A percentile compares a stretch with the other conserved stretches of the same genome.
phyloP scores from a whole-genome alignment of 164 flowering plant species.

The Platanus orientalis region DNA sequence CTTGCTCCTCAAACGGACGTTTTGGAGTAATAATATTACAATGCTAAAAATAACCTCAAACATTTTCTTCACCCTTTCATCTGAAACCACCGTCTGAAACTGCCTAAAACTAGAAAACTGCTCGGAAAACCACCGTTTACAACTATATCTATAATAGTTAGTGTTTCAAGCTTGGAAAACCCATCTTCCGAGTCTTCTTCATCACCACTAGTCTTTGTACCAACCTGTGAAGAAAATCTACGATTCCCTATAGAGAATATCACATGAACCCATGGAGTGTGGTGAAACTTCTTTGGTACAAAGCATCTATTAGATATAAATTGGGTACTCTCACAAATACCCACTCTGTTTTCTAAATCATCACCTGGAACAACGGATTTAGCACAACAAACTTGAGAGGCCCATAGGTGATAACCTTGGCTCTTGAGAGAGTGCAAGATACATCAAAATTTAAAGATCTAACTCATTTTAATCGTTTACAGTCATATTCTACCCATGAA shows the following conservation, averaged over 20 bases:
- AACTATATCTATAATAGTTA: constrained; percentile 19
- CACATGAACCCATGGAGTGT: constrained; percentile 8
- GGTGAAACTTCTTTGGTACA: constrained; percentile 16
- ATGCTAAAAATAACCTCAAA: too few species aligned
- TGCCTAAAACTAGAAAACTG: too few species aligned
- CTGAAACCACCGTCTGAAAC: too few species aligned
- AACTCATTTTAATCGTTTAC: too few species aligned
- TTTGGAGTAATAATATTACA: too few species aligned
- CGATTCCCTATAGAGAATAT: constrained; percentile 19
- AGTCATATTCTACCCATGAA: too few species aligned
- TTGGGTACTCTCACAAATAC: constrained; percentile 6
- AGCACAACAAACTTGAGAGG: constrained; percentile 20
- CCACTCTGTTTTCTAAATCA: constrained; percentile 15
- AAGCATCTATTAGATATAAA: constrained; percentile 3
- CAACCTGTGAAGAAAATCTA: constrained; percentile 62
- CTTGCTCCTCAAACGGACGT: too few species aligned
- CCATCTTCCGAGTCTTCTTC: constrained; percentile 65
- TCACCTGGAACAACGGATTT: constrained; percentile 16
- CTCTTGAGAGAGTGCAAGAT: constrained; percentile 7
- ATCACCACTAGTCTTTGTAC: constrained; percentile 47
- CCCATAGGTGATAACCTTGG: constrained; percentile 21
- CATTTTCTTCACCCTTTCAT: too few species aligned
- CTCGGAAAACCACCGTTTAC: too few species aligned
- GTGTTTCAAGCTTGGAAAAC: constrained; percentile 70
- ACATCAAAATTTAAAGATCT: too few species aligned